These are phyloP conservation scores for Straminergon stramineum DNA, from an alignment of 225 moss, liverwort and hornwort species.

Conservation along the genomic window DNA sequence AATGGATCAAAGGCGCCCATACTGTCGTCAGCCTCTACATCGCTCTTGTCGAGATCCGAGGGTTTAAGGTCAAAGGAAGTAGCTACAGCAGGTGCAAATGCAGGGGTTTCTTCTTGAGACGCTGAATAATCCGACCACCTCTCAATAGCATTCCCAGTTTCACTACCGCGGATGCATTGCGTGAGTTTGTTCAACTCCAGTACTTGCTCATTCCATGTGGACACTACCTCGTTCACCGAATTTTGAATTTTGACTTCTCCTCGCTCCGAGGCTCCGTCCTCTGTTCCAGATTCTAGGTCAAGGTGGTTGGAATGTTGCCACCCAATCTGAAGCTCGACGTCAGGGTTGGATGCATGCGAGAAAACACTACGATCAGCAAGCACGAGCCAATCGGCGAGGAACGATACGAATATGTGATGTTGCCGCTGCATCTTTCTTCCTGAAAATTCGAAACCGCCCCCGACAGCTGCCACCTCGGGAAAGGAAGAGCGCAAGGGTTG, in stretches of 20 bases:
- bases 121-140: conserved; percentile 50
- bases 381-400: background rate
- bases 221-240: conserved; percentile 12
- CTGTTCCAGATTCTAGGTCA: background rate
- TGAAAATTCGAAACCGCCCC: background rate
- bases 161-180: conserved; percentile 37
- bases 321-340: background rate
- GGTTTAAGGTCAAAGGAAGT: background rate
- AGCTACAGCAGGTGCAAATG: background rate
- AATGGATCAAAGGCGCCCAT: conserved; percentile 20
- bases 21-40: background rate
- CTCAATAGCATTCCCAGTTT: conserved; percentile 39
- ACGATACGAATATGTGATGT: background rate
- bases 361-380: background rate
- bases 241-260: background rate
- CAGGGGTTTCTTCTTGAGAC: conserved; percentile 3
- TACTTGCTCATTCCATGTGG: conserved; percentile 32
- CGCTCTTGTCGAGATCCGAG: background rate
- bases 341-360: background rate
- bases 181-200: conserved; percentile 47
- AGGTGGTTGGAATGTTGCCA: background rate
- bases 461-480: background rate
- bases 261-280: background rate
- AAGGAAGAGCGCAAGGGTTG: background rate
- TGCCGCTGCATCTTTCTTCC: conserved; percentile 16